These are phyloP conservation scores for Dioscorea zingiberensis DNA, from an alignment of 106 monocot species.

Conservation along the genomic window DNA sequence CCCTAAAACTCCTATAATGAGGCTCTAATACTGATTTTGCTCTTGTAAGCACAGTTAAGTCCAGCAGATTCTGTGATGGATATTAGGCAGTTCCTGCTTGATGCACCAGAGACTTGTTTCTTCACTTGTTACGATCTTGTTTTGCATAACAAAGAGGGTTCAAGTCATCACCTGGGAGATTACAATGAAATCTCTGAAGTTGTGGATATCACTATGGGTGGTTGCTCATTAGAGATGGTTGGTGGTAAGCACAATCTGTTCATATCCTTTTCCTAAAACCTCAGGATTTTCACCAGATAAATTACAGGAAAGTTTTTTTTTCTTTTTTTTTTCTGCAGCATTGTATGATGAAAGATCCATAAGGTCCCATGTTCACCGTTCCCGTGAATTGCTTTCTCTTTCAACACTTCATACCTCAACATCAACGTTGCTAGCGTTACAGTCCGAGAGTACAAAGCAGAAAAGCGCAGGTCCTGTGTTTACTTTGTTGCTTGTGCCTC, in stretches of 20 bases:
- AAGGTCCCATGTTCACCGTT: constrained; percentile 77
- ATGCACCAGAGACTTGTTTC: constrained; percentile 98
- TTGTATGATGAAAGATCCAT: constrained; percentile 97
- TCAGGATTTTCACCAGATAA: neutral
- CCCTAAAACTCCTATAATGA: neutral
- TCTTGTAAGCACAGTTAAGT: constrained; percentile 58
- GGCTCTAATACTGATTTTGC: neutral
- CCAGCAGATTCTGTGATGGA: constrained; percentile 97
- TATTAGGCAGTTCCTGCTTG: constrained; percentile 92
- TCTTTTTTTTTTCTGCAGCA: constrained; percentile 50
- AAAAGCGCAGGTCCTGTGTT: constrained; percentile 46
- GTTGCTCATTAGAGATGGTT: constrained; percentile 88
- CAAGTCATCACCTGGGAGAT: constrained; percentile 68
- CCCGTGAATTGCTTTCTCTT: constrained; percentile 77
- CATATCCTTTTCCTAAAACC: neutral
- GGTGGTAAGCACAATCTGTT: constrained; percentile 43
- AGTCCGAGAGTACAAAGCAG: constrained; percentile 59
- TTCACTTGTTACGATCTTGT: constrained; percentile 93
- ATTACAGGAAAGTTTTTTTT: neutral
- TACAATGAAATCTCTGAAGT: constrained; percentile 98
- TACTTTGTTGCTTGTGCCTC: neutral
- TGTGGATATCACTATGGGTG: constrained; percentile 84
- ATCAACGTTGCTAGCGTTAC: constrained; percentile 77
- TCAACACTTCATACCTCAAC: constrained; percentile 73
- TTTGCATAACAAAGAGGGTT: constrained; percentile 82